Evolutionary conservation across 257 asterid genomes (phyloP), one percentile per base, ranked within the genome.

Genomic region (Henckelia pumila): DNA sequence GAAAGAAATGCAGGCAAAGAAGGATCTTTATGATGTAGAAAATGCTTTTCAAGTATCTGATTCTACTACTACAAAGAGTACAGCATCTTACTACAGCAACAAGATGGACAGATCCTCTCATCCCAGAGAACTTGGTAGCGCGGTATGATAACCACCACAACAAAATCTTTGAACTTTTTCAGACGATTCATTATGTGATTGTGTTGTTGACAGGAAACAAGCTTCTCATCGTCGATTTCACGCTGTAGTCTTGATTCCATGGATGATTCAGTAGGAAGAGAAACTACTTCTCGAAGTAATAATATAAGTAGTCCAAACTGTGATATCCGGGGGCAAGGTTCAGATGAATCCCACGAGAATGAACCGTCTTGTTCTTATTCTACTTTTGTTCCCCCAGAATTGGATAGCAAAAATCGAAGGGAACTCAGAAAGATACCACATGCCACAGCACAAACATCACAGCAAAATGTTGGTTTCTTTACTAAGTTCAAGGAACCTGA

Each of bases 201-300:
- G 47, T 47, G 53, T 77, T 58, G 25, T 7, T 71, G 59, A 61
- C 66, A 83, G 85, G 85, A 77, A 64, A 67, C 47, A 22, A 71
- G 85, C 47, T 74, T 28, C 30, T 28, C 30, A 28, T 28, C 30
- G 5, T 28, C 30, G 6, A 28, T 28, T 28, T 6, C 78, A 50
- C 69, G 66, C 24, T 75, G 60, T 28, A 79, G 83, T 78, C 75
- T 77, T 40, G 85, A 66, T 55, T 83, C 81, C 2, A 55, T 49
- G 59, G 85, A 82, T 74, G 84, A 61, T 62, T 79, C 84, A 7
- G 24, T 74, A 32, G 86, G 78, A 44, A 47, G 76, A 40, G 78
- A 66, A 49, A 77, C 70, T 72, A 0, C 30, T 28, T 28, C 80
- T 64, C 78, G 61, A 22, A 74, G 82, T 61, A 71, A 10, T 9